A percentile compares a stretch with the other conserved stretches of the same genome.
These are phyloP conservation scores for Fusarium pseudograminearum DNA, from an alignment of 2,329 filamentous ascomycete genomes.

Conservation along the genomic window DNA sequence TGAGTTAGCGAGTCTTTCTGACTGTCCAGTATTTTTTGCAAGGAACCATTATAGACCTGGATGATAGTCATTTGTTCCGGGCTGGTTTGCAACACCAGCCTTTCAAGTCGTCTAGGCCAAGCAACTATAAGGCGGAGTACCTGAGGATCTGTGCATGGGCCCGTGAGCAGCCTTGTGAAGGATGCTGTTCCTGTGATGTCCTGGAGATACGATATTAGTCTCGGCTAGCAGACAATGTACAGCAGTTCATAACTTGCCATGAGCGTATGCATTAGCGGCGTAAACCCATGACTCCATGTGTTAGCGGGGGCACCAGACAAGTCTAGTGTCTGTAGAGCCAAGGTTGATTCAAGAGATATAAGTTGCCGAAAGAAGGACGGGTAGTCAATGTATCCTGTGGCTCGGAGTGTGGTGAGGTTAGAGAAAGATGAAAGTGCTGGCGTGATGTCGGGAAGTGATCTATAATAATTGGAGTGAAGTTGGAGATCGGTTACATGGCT, in stretches of 20 bases:
- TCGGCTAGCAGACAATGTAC: rapidly evolving
- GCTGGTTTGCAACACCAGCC: not conserved
- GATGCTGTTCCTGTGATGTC: not conserved
- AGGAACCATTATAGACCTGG: rapidly evolving
- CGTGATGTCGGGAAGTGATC: not conserved
- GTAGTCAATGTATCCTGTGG: not conserved
- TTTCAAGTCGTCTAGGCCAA: not conserved
- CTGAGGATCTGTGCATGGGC: not conserved
- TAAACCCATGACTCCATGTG: not conserved
- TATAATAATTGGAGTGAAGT: not conserved
- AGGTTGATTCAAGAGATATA: not conserved
- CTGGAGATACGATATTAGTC: not conserved
- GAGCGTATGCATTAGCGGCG: not conserved
- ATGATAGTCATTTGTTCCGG: not conserved
- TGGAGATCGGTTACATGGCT: not conserved
- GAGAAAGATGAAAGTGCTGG: not conserved
- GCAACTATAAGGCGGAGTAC: not conserved
- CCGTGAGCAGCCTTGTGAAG: not conserved
- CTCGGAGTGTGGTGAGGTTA: not conserved
- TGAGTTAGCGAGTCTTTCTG: not conserved
- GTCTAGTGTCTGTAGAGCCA: not conserved
- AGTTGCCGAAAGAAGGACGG: not conserved
- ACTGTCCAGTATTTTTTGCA: not conserved
- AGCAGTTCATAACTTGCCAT: not conserved
- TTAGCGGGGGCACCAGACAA: not conserved